Evolutionary conservation across 108 stramenopile genomes (phyloP), one percentile per base, ranked within the genome.

Genomic region (Poteriospumella lacustris): DNA sequence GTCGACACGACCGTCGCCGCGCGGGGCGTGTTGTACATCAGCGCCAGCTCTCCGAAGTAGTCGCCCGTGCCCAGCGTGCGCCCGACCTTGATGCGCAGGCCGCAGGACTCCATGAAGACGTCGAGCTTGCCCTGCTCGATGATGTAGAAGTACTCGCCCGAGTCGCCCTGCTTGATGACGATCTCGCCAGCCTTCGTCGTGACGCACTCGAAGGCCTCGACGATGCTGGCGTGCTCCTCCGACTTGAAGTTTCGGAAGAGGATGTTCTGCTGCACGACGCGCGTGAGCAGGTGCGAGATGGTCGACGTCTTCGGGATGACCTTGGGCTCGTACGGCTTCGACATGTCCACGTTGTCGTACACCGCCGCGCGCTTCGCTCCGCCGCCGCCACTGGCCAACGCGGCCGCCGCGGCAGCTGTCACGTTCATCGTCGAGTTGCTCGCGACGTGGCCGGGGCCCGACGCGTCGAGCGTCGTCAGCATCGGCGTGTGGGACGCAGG

Each of bases 1-100:
- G 33, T 58, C 42, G 86, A 84, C 41, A 44, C 47, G 5, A 89
- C 85, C 29, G 82, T 81, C 26, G 85, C 82, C 12, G 88, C 86
- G 33, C 88, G 80, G 43, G 79, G 85, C 40, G 86, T 86, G 40
- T 89, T 82, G 52, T 87, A 85, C 59, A 87, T 82, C 47, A 89
- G 77, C 28, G 85, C 86, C 12, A 87, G 85, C 75, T 89, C 88
- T 12, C 88, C 88, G 82, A 87, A 89, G 76, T 86, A 87, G 56
- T 87, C 87, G 58, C 87, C 87, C 3, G 5, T 3, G 42, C 26
- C 28, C 26, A 73, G 70, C 12, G 36, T 38, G 47, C 41, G 36
- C 26, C 70, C 70, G 36, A 73, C 47, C 42, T 73, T 44, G 9
- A 73, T 31, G 19, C 36, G 15, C 12, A 67, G 19, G 9, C 64